These are phyloP conservation scores for Solanum bulbocastanum DNA, from an alignment of 257 asterid genomes.

Conservation along the genomic window DNA sequence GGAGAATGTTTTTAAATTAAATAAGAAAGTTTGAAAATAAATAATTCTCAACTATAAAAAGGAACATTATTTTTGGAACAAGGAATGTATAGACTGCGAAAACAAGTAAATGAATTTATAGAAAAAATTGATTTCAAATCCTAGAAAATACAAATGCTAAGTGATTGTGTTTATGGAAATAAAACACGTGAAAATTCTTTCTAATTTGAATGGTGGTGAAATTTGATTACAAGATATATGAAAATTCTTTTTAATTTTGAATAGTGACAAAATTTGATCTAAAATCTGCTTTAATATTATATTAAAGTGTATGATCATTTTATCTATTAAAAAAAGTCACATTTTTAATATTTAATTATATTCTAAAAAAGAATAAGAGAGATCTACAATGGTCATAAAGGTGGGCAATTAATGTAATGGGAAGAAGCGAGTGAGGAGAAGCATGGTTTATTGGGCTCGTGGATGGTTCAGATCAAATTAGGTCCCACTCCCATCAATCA, in stretches of 20 bases:
- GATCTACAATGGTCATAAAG: no score
- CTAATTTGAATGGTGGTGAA: fast-evolving
- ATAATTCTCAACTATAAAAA: background rate
- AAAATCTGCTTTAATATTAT: no score
- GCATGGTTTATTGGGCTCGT: background rate
- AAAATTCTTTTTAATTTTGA: no score
- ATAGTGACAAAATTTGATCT: no score
- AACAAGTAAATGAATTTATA: background rate
- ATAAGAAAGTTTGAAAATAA: background rate
- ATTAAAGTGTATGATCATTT: no score
- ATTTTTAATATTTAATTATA: no score
- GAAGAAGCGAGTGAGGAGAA: no score
- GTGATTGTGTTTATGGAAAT: background rate
- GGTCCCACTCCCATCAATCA: background rate
- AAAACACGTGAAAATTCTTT: no score
- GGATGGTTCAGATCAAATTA: background rate
- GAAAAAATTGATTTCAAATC: background rate
- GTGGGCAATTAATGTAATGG: no score
- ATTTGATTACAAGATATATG: no score
- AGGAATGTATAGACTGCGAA: background rate
- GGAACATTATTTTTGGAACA: background rate
- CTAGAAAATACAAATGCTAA: background rate
- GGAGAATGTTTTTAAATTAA: background rate
- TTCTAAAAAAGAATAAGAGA: no score
- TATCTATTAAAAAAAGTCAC: no score